These are phyloP conservation scores for Elaeis oleifera DNA, from an alignment of 202 grass and related monocot genomes.

Conservation along the genomic window DNA sequence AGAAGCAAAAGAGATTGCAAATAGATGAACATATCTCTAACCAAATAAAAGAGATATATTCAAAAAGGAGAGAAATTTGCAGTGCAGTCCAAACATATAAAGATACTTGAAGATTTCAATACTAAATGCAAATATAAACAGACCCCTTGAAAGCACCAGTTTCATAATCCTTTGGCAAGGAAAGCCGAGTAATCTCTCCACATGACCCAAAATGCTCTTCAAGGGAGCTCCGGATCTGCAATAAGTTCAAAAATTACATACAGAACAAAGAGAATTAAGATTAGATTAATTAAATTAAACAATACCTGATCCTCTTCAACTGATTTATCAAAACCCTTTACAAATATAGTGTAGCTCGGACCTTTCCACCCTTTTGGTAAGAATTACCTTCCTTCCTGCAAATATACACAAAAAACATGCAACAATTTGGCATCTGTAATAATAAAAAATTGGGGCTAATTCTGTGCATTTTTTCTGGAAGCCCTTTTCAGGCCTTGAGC, in stretches of 20 bases:
- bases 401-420: background rate
- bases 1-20: no score
- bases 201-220: conserved; percentile 55
- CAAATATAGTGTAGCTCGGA: conserved; percentile 53
- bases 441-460: no score
- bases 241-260: background rate
- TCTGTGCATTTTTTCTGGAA: no score
- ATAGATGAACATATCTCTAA: no score
- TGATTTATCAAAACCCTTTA: conserved; percentile 68
- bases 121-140: conserved; percentile 20
- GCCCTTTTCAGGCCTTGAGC: no score
- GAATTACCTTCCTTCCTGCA: conserved; percentile 50
- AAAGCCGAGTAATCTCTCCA: conserved; percentile 61
- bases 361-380: conserved; percentile 44
- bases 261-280: background rate
- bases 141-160: conserved; percentile 59
- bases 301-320: conserved; percentile 49
- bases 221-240: no score
- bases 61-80: background rate
- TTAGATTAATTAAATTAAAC: background rate
- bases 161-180: conserved; percentile 76
- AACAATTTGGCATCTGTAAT: no score
- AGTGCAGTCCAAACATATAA: no score
- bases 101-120: no score
- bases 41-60: background rate